Evolutionary conservation across 2,329 filamentous ascomycete species (phyloP), one percentile per base, ranked within the genome.

Genomic region (Penicillium vulpinum): DNA sequence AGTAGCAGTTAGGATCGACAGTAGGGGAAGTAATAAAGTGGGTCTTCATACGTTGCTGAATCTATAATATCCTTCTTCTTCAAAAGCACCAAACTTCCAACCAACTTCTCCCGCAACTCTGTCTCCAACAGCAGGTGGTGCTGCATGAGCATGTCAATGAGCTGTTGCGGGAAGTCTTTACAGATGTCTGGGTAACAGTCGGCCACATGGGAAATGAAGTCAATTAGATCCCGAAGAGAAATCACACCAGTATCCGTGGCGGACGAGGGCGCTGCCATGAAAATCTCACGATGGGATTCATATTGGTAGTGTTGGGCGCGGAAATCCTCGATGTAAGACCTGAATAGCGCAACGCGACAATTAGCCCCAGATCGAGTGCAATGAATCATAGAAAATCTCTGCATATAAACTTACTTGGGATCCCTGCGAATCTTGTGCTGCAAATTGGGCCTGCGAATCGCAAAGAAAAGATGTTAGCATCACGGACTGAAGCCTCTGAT

Each of bases 351-450:
- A 33, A 45, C 50, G 39, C 5, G 18, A 48, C n/a, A 3, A 45
- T 59, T 44, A 60, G 62, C 28, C 39, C 36, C 44, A 26, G 43
- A 31, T 31, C 22, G 40, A 51, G 33, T 26, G 28, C 2, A 15
- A 26, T 10, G 9, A 22, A 51, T 5, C 18, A 22, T 6, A n/a
- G 2, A 31, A 51, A 26, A 16, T 4, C 24, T 13, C 33, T 16
- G 35, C 16, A 31, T 26, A 33, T 24, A 33, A n/a, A 74, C 84
- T 72, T 81, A 89, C 83, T 87, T 85, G 44, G 92, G 91, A 77
- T 97, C 92, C 74, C 88, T 85, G 63, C 89, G 85, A 71, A 96
- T 92, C 79, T 96, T 96, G 80, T 96, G 91, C 73, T 96, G 92
- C 50, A 97, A 80, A 76, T 89, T 94, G 62, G 91, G 87, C 68